Base-by-base conservation (phyloP, 768 basidiomycete genomes). In the Hebeloma cylindrosporum region DNA sequence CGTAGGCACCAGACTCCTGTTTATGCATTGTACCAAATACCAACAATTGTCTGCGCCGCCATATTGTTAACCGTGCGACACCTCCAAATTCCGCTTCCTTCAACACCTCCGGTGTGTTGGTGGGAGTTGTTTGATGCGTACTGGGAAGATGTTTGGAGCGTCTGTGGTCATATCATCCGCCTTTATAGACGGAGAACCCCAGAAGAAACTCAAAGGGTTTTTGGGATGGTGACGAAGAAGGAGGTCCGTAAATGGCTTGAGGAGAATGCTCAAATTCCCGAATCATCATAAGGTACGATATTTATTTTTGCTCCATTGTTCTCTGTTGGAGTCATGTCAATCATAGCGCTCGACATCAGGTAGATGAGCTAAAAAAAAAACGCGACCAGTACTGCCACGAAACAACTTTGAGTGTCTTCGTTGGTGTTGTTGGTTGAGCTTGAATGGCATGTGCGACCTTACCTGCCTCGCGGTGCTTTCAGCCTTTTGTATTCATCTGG, bases 51-150 rank as follows among this genome's bases (percentile, higher is more conserved):
- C 25, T 83, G 89, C 61, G 86, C 92, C 0, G 82, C 90, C 2
- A 96, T 99, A 48, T 73, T 93, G 40, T 81, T 98, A 35, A 74
- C 90, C 2, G 76, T 79, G 9, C 82, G 92, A 3, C 75, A 85
- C 44, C 63, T 87, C n/a, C 67, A 68, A 4, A 81, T 97, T 31
- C 66, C 88, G 0, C 74, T 97, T 1, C 91, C 93, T 0, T 82
- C 81, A 2, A 68, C 71, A 7, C 73, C 83, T 8, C 80, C 86
- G 0, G 74, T 83, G 43, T 79, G 82, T 45, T 99, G 96, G 96
- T 95, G 89, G 86, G 82, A 88, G 32, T 72, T 98, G 5, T 99
- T 99, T 58, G 96, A 98, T 60, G 88, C 91, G 0, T 73, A 81
- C 0, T 89, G 83, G 81, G 90, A 93, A 42, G 94, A 96, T 56